Evolutionary conservation across 176 grass and related monocot genomes (phyloP), one percentile per base, ranked within the genome.

Genomic region (Paspalum notatum): DNA sequence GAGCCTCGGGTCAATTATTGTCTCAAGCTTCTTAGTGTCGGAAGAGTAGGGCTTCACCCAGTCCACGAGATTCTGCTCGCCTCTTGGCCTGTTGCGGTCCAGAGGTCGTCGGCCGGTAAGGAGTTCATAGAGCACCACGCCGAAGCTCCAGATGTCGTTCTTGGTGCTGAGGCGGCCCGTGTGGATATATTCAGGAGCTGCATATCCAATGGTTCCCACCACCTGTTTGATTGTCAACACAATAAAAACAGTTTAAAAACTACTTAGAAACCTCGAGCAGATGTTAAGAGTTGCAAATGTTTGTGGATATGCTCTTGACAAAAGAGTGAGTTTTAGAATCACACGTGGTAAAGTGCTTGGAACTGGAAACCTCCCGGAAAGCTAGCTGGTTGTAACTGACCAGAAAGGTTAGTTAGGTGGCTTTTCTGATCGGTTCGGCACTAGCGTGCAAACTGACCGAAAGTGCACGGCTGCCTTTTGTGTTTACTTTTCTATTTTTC

Each of bases 161-260:
- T 95, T 98, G 49, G 85, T 87, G 68, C 90, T 94, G 55, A 98
- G 86, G 9, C 86, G 92, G 12, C 92, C 95, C 12, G 95, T 98
- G 14, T 95, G 92, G 81, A 98, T 90, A 59, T 98, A 98, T 81
- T 98, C 95, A 13, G 95, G 95, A 87, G 95, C 90, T 76, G 92
- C 92, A 50, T 98, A 98, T 62, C 95, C 95, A 61, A 93, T 88
- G 66, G 95, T 98, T 43, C 95, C 95, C 62, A 95, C 86, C 75
- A 98, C 83, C 92, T 98, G 88, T 89, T 72, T 76, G 26, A 58
- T 68, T 76, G 47, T 65, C 66, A 32, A 73, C 56, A 75, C 37
- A 55, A 56, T 58, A 74, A 8, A 12, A 81, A 18, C 39, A 20
- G 43, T 56, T 74, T 15, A 11, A 39, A 21, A n/a, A 43, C 21